Conservation (phyloP, 805 yeast genomes). For the Candida germanica region DNA sequence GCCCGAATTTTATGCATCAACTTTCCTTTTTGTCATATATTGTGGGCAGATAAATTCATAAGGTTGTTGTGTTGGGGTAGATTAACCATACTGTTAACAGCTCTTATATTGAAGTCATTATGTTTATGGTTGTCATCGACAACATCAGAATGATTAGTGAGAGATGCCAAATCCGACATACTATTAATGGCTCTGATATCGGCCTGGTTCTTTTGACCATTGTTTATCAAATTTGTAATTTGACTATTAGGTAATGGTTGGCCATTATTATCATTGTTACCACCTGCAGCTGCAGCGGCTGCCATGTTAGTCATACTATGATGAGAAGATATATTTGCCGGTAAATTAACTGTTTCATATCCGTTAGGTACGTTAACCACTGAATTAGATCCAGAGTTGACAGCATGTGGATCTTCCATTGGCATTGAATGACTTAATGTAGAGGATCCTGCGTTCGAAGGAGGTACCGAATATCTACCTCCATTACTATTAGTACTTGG, state of each 20-base stretch:
- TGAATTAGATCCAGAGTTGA: constrained; percentile 1
- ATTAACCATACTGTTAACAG: constrained; percentile 33
- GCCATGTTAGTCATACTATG: constrained; percentile 25
- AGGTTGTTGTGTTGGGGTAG: constrained; percentile 14
- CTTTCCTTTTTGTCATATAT: no score
- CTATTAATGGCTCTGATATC: constrained; percentile 25
- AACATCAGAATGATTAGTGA: constrained; percentile 6
- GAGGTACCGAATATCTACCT: constrained; percentile 7
- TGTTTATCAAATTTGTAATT: not conserved
- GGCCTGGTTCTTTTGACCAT: not conserved
- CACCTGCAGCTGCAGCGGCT: constrained; percentile 17
- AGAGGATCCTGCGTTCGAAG: constrained; percentile 4
- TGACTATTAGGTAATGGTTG: not conserved
- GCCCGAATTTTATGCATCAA: no score
- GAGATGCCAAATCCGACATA: constrained; percentile 24
- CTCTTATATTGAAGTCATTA: constrained; percentile 17
- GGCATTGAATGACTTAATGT: constrained; percentile 5
- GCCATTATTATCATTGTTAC: not conserved
- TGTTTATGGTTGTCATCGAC: not conserved
- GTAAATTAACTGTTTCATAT: constrained; percentile 9
- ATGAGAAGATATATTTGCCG: constrained; percentile 16
- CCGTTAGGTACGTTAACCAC: constrained; percentile 8
- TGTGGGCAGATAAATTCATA: constrained; percentile 7
- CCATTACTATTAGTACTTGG: constrained; percentile 33
- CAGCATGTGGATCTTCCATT: constrained; percentile 3